Percentiles rank a stretch among this genome's conserved stretches.
Evolutionary conservation across 169 alveolate species (phyloP).

Genomic region (Babesia sp.): DNA sequence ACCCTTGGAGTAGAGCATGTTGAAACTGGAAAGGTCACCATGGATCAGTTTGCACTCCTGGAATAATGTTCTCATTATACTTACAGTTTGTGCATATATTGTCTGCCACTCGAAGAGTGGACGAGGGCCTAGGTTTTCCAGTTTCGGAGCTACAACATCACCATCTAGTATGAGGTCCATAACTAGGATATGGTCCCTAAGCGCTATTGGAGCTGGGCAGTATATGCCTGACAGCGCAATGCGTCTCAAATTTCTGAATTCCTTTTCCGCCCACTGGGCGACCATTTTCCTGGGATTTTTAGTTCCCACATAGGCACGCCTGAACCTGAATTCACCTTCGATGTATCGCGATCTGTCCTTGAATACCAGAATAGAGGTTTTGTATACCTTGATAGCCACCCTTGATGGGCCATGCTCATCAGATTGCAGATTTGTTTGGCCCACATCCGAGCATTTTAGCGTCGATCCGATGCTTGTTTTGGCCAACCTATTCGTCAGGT

Average conservation of each 20-base stretch:
- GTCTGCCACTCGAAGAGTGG: slow-evolving; percentile 71
- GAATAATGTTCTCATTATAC: slow-evolving; percentile 88
- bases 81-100: slow-evolving; percentile 84
- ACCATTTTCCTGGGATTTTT: slow-evolving; percentile 99
- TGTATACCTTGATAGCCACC: slow-evolving; percentile 96
- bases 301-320: slow-evolving; percentile 90
- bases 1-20: slow-evolving; percentile 84
- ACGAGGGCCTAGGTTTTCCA: slow-evolving; percentile 65
- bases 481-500: not conserved
- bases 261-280: slow-evolving; percentile 99
- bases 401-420: slow-evolving; percentile 40
- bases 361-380: slow-evolving; percentile 96
- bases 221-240: slow-evolving; percentile 87
- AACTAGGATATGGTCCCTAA: slow-evolving; percentile 94
- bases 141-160: slow-evolving; percentile 69
- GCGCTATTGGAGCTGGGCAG: slow-evolving; percentile 93
- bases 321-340: slow-evolving; percentile 97
- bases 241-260: slow-evolving; percentile 93
- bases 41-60: slow-evolving; percentile 95
- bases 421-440: not conserved
- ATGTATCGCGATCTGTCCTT: slow-evolving; percentile 98
- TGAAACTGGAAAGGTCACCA: slow-evolving; percentile 98
- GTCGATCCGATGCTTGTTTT: not conserved
- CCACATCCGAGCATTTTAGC: not conserved
- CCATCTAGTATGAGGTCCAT: slow-evolving; percentile 94